Conservation (phyloP, 768 basidiomycete species). For the Daedalea quercina region DNA sequence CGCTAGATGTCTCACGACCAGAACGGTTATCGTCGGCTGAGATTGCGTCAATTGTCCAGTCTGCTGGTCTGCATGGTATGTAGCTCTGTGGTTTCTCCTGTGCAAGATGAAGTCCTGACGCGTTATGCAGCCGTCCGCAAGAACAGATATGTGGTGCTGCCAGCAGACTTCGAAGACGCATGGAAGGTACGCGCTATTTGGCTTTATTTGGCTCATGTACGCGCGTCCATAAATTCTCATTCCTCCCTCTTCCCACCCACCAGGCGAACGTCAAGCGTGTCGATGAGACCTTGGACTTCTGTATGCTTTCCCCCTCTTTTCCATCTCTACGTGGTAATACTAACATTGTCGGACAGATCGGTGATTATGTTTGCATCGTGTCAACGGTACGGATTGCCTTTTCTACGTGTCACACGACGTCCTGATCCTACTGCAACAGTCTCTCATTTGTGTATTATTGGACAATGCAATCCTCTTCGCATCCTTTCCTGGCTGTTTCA, state of each 20-base stretch:
- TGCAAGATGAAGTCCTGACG: neutral
- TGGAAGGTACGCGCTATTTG: slow-evolving; percentile 89
- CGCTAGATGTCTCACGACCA: slow-evolving; percentile 93
- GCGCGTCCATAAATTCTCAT: slow-evolving; percentile 22
- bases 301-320: slow-evolving; percentile 33
- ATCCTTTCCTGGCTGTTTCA: neutral
- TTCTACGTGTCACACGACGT: neutral
- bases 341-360: slow-evolving; percentile 28
- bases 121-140: slow-evolving; percentile 76
- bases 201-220: slow-evolving; percentile 33
- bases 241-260: slow-evolving; percentile 21
- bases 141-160: slow-evolving; percentile 96
- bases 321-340: neutral
- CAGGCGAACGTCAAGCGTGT: slow-evolving; percentile 95
- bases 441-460: slow-evolving; percentile 30
- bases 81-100: neutral
- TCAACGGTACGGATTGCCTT: slow-evolving; percentile 29
- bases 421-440: neutral
- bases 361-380: slow-evolving; percentile 19
- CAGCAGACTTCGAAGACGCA: slow-evolving; percentile 97
- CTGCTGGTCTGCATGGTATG: slow-evolving; percentile 91
- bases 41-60: slow-evolving; percentile 93
- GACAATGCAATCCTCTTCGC: slow-evolving; percentile 23
- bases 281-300: slow-evolving; percentile 97
- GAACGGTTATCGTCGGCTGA: slow-evolving; percentile 95